Conservation (phyloP, 148 eudicot genomes). For the Nepenthes mirabilis region DNA sequence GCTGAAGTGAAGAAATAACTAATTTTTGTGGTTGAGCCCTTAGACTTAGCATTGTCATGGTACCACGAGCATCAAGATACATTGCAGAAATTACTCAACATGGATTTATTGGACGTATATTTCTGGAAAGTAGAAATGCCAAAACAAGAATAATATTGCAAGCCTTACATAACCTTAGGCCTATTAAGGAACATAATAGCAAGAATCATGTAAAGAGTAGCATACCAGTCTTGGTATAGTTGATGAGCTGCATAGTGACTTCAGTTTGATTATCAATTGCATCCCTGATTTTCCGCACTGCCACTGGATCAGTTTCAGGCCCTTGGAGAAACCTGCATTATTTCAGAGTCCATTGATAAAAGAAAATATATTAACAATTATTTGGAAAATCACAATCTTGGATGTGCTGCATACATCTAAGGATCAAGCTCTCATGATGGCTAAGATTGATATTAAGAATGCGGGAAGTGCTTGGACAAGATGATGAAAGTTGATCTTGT, state of each 20-base stretch:
- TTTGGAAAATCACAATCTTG: not conserved
- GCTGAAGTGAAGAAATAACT: not conserved
- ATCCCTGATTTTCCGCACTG: slow-evolving; percentile 78
- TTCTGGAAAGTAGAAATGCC: too few relatives aligned
- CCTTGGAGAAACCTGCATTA: slow-evolving; percentile 85
- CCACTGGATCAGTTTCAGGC: slow-evolving; percentile 92
- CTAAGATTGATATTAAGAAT: not conserved
- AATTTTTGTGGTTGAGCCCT: not conserved
- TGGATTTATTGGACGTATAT: too few relatives aligned
- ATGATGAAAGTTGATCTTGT: too few relatives aligned
- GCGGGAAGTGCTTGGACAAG: too few relatives aligned
- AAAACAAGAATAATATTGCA: too few relatives aligned
- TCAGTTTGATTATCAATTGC: slow-evolving; percentile 79
- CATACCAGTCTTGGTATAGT: slow-evolving; percentile 90
- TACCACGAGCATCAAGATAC: not conserved
- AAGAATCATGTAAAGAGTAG: slow-evolving; percentile 4
- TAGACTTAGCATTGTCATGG: not conserved
- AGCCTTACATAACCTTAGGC: too few relatives aligned
- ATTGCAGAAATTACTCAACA: not conserved
- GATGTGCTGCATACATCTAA: not conserved
- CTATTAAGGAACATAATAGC: not conserved
- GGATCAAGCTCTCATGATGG: not conserved
- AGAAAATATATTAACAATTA: not conserved
- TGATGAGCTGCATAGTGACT: slow-evolving; percentile 94
- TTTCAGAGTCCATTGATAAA: not conserved